Conservation (phyloP, 169 alveolate species). For the Plasmodium coatneyi region DNA sequence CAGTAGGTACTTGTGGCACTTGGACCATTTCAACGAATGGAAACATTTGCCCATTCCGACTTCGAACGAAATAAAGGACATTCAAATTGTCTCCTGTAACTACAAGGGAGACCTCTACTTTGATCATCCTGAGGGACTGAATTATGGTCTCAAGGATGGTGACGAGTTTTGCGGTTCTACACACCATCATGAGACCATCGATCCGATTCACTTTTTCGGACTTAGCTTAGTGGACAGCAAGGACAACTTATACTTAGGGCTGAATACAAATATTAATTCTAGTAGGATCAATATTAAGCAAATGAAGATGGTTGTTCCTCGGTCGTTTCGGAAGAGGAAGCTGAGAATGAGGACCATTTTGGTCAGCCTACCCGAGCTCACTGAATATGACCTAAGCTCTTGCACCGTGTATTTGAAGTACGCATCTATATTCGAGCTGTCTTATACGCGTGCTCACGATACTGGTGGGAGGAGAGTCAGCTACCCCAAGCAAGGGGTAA, state of each 20-base stretch:
- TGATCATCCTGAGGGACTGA: background rate
- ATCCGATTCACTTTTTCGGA: slow-evolving; percentile 38
- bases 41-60: slow-evolving; percentile 17
- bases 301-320: slow-evolving; percentile 26
- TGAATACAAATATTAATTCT: slow-evolving; percentile 2
- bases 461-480: background rate
- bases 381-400: background rate
- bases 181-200: slow-evolving; percentile 1
- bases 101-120: slow-evolving; percentile 40
- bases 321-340: background rate
- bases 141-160: background rate
- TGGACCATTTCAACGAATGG: slow-evolving; percentile 54
- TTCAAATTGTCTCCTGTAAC: slow-evolving; percentile 53
- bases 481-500: background rate
- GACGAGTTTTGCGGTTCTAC: background rate
- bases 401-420: background rate
- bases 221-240: slow-evolving; percentile 23
- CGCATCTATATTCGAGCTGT: slow-evolving; percentile 17
- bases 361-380: slow-evolving; percentile 53
- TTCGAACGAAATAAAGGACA: slow-evolving; percentile 21
- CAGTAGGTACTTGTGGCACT: slow-evolving; percentile 17
- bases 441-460: background rate
- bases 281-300: slow-evolving; percentile 6
- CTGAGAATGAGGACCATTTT: slow-evolving; percentile 4
- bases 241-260: slow-evolving; percentile 30